phyloP scores from a whole-genome alignment of 1,284 basidiomycete genomes.

The Thelephora terrestris region DNA sequence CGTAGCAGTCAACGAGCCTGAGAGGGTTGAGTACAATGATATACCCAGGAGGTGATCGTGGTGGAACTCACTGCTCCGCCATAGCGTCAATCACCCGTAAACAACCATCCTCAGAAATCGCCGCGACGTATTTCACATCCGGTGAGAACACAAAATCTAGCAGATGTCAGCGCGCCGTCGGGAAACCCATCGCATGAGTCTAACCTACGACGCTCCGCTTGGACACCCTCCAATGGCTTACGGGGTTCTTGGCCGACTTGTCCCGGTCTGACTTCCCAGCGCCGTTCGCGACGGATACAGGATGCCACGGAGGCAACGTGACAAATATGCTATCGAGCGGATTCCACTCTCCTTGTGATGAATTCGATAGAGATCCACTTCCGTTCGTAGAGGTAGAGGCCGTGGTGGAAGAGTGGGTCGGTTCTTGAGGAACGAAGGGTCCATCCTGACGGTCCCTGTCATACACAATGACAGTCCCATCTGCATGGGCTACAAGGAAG shows the following conservation, averaged over 20 bases:
- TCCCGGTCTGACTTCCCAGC: slow-evolving; percentile 47
- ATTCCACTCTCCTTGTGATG: slow-evolving; percentile 48
- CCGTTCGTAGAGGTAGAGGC: slow-evolving; percentile 6
- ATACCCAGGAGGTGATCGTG: slow-evolving; percentile 1
- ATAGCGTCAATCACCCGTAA: slow-evolving; percentile 79
- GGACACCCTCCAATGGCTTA: slow-evolving; percentile 76
- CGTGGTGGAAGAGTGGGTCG: slow-evolving; percentile 22
- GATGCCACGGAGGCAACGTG: slow-evolving; percentile 77
- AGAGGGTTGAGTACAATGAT: not conserved
- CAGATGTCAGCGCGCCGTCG: not conserved
- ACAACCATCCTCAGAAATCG: slow-evolving; percentile 84
- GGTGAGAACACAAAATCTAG: slow-evolving; percentile 85
- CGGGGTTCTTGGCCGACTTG: slow-evolving; percentile 69
- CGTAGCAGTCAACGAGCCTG: slow-evolving; percentile 82
- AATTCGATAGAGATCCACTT: slow-evolving; percentile 11
- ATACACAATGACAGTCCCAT: slow-evolving; percentile 82
- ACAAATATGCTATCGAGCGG: slow-evolving; percentile 66
- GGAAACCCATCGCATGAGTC: not conserved
- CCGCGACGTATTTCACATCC: slow-evolving; percentile 79
- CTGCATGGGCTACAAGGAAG: slow-evolving; percentile 86
- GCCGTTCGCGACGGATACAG: slow-evolving; percentile 32
- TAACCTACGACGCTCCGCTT: slow-evolving; percentile 64
- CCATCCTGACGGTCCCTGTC: slow-evolving; percentile 88
- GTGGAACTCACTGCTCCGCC: slow-evolving; percentile 61
- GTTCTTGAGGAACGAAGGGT: slow-evolving; percentile 50